Conservation (phyloP, 2,329 filamentous ascomycete genomes). For the Shiraia bambusicola region DNA sequence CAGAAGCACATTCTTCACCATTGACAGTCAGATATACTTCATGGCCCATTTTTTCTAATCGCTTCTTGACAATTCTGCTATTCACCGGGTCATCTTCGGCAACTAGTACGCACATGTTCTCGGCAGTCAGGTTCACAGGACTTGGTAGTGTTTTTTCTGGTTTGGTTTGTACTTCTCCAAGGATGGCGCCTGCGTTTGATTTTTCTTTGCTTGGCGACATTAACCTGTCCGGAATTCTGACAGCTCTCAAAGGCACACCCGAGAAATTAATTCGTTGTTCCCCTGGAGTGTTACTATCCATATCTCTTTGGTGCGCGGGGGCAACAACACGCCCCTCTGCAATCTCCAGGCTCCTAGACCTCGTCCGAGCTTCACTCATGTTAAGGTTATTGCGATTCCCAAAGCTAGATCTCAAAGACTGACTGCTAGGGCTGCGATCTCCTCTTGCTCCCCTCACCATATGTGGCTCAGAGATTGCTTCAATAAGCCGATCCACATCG, state of each 20-base stretch:
- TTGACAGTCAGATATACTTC: slow-evolving; percentile 72
- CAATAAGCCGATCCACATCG: slow-evolving; percentile 70
- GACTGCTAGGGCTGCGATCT: slow-evolving; percentile 22
- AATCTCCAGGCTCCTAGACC: slow-evolving; percentile 33
- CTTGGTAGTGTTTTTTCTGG: slow-evolving; percentile 10
- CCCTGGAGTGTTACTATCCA: slow-evolving; percentile 49
- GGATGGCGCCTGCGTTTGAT: slow-evolving; percentile 21
- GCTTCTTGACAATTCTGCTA: slow-evolving; percentile 76
- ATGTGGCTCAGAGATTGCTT: slow-evolving; percentile 66
- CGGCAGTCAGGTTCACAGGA: slow-evolving; percentile 28
- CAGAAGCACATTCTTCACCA: slow-evolving; percentile 77
- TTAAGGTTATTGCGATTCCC: slow-evolving; percentile 33
- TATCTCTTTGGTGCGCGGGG: slow-evolving; percentile 38
- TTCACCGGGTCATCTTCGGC: slow-evolving; percentile 91
- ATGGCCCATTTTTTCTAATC: slow-evolving; percentile 75
- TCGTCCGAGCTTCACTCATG: slow-evolving; percentile 6
- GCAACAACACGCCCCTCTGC: slow-evolving; percentile 10
- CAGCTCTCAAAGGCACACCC: slow-evolving; percentile 46
- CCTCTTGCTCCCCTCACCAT: slow-evolving; percentile 24
- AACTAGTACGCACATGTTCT: slow-evolving; percentile 67
- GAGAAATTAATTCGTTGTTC: slow-evolving; percentile 45
- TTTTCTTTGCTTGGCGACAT: slow-evolving; percentile 11
- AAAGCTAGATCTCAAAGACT: slow-evolving; percentile 26
- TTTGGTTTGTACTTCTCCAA: slow-evolving; percentile 33
- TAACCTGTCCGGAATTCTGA: slow-evolving; percentile 51